Evolutionary conservation across 2,329 filamentous ascomycete species (phyloP).

Genomic region (Calonectria pseudoturangicola): DNA sequence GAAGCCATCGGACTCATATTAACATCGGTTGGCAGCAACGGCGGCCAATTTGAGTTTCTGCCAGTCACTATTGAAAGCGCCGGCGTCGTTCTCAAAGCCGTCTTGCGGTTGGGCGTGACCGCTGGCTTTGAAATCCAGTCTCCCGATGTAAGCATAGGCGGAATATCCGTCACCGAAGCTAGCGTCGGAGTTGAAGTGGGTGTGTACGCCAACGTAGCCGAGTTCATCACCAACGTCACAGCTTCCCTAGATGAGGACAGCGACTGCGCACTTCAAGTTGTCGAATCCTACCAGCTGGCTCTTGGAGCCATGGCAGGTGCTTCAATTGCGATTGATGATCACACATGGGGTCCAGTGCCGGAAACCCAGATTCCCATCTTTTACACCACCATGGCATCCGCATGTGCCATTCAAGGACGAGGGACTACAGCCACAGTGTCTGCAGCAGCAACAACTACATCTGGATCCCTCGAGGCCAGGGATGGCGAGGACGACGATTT

Average conservation of each 20-base stretch:
- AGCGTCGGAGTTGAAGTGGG: constrained; percentile 68
- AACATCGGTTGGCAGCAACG: constrained; percentile 61
- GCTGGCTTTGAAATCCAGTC: constrained; percentile 61
- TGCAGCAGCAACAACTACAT: constrained; percentile 47
- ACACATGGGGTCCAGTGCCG: constrained; percentile 71
- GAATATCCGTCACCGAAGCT: constrained; percentile 47
- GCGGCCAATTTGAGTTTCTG: constrained; percentile 73
- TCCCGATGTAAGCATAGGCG: constrained; percentile 18
- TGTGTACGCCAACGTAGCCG: constrained; percentile 71
- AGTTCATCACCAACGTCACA: constrained; percentile 72
- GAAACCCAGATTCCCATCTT: constrained; percentile 69
- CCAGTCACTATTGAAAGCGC: constrained; percentile 70
- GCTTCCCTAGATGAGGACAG: constrained; percentile 56
- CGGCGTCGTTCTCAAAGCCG: constrained; percentile 64
- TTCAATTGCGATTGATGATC: constrained; percentile 63
- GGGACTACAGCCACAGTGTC: constrained; percentile 46
- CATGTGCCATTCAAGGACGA: constrained; percentile 60
- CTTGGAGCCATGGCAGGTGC: constrained; percentile 74
- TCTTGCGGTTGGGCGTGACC: constrained; percentile 68
- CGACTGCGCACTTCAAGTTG: constrained; percentile 66
- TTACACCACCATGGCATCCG: constrained; percentile 69
- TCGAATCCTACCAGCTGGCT: constrained; percentile 70
- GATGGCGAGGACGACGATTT: constrained; percentile 53
- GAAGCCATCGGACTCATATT: background rate
- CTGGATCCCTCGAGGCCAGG: constrained; percentile 2